Base-by-base conservation (phyloP, 148 eudicot species). In the Spergularia bocconei region DNA sequence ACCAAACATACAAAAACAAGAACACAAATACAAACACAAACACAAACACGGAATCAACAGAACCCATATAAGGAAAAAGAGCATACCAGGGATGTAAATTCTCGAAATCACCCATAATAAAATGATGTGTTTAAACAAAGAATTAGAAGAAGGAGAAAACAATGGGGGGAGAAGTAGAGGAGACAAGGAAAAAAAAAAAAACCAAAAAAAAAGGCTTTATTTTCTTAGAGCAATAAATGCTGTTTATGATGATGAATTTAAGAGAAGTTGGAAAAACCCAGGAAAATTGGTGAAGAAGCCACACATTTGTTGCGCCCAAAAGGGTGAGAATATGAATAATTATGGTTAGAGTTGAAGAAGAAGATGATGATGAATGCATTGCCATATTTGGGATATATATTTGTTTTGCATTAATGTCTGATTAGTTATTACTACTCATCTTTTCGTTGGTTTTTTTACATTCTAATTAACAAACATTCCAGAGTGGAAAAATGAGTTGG, bases 311-410 rank as follows among this genome's bases (percentile, higher is more conserved):
- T 77, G 63, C 67, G 56, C 38, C 65, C 33, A 55, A 80, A 81
- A 20, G 50, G 39, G 76, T 73, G 19, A 9, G 60, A 66, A 67
- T 15, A 54, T 72, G 15, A 59, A 66, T 16, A 44, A 38, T 63
- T 29, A 44, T 70, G 17, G 8, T 61, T 21, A 72, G 16, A 55
- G 74, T 25, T 59, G 54, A 33, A 63, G 75, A 63, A 23, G 62
- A 67, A 20, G 53, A 48, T 48, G 56, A 68, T 68, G 72, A 68
- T 58, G 66, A 75, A 56, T 70, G 39, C 71, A 64, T 80, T 54
- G 63, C 79, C 75, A 62, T 70, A 75, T n/a, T 63, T 80, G 79
- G 82, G 70, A n/a, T 13, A 36, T 29, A 29, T 29, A 29, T 29
- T 63, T 61, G 62, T 67, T 55, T 41, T 13, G 63, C 9, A 73